Conservation (phyloP, 148 eudicot species). For the Talinum fruticosum region DNA sequence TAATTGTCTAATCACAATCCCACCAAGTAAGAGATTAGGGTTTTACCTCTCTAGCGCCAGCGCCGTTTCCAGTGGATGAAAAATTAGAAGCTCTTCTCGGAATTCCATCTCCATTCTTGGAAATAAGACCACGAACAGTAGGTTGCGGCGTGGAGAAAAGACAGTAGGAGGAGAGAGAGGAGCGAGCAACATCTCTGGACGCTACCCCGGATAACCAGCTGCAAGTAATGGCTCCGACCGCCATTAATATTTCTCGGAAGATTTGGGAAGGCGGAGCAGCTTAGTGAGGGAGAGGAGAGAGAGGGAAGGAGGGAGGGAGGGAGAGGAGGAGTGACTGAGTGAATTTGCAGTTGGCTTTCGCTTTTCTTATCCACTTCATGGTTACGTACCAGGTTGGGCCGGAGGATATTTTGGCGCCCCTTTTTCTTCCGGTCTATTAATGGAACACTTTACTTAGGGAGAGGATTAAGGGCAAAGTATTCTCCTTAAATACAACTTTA, state of each 20-base stretch:
- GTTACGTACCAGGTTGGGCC: neutral
- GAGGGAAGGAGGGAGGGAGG: neutral
- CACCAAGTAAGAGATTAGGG: neutral
- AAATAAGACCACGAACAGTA: conserved; percentile 7
- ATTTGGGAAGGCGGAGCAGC: neutral
- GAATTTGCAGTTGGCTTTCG: neutral
- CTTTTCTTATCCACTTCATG: conserved; percentile 12
- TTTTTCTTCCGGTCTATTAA: neutral
- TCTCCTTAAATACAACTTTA: no score
- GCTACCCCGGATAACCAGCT: conserved; percentile 22
- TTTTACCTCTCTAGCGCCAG: conserved; percentile 11
- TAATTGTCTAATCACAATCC: neutral
- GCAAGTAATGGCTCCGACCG: conserved; percentile 17
- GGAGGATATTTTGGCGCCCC: conserved; percentile 18
- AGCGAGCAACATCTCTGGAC: conserved; percentile 16
- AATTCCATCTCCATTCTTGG: neutral
- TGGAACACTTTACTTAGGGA: no score
- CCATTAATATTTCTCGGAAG: conserved; percentile 9
- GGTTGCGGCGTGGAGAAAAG: conserved; percentile 2
- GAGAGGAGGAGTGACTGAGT: neutral
- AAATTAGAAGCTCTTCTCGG: neutral
- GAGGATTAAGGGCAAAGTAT: no score
- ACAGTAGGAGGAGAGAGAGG: conserved; percentile 19
- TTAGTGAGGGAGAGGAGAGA: neutral
- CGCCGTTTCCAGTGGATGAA: neutral